phyloP scores from a whole-genome alignment of 2,329 filamentous ascomycete species.

The Aureobasidium sp. region DNA sequence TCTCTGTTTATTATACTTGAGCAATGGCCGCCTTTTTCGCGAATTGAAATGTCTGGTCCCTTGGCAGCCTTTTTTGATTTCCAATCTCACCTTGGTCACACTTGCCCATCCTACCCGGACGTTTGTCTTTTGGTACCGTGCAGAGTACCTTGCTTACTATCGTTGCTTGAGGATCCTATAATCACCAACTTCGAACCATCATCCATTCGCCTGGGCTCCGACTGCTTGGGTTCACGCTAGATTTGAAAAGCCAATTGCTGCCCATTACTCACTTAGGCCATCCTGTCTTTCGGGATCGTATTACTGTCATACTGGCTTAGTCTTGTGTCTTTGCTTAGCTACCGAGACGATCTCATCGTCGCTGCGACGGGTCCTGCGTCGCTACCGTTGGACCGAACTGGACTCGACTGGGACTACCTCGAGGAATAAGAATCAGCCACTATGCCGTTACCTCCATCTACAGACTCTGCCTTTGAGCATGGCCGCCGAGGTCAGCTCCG shows the following conservation, averaged over 20 bases:
- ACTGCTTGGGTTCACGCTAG: background rate
- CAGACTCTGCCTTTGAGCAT: background rate
- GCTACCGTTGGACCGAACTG: background rate
- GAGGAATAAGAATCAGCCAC: background rate
- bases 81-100: conserved; percentile 3
- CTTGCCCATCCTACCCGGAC: background rate
- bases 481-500: conserved; percentile 4
- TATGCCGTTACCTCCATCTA: background rate
- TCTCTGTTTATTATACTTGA: background rate
- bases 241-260: background rate
- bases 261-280: background rate
- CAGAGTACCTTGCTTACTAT: conserved; percentile 5
- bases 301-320: background rate
- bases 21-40: conserved; percentile 5
- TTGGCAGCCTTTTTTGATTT: background rate
- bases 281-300: background rate
- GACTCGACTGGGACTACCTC: background rate
- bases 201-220: conserved; percentile 4
- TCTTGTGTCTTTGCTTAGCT: background rate
- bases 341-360: background rate
- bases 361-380: background rate
- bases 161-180: background rate
- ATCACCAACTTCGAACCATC: background rate
- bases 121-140: background rate
- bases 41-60: background rate